These are phyloP conservation scores for Eimeria maxima DNA, from an alignment of 169 alveolate species.

Conservation along the genomic window DNA sequence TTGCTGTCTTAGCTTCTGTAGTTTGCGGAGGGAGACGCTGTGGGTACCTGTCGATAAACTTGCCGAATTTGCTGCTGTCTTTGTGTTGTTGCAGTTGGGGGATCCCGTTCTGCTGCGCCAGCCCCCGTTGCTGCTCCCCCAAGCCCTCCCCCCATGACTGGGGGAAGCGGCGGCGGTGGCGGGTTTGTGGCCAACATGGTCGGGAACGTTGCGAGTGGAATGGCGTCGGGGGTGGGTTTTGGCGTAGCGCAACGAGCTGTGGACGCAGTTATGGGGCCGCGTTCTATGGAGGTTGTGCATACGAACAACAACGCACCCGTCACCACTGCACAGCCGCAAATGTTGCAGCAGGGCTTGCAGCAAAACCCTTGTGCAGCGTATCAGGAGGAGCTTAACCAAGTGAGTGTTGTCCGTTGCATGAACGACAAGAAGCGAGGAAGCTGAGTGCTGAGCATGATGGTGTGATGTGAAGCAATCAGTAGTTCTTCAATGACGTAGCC, in stretches of 20 bases:
- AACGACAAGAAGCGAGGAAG: not conserved
- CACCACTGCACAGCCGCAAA: constrained; percentile 50
- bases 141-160: constrained; percentile 80
- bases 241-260: constrained; percentile 86
- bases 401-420: not conserved
- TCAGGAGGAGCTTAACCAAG: constrained; percentile 82
- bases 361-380: constrained; percentile 49
- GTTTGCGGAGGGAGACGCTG: too few relatives aligned
- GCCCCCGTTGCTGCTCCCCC: constrained; percentile 82
- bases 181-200: constrained; percentile 84
- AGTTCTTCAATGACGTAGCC: too few relatives aligned
- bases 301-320: constrained; percentile 65
- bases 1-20: not conserved
- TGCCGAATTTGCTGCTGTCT: not conserved
- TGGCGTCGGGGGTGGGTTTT: constrained; percentile 85
- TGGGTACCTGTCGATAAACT: too few relatives aligned
- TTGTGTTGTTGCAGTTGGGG: constrained; percentile 57
- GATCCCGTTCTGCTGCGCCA: constrained; percentile 80
- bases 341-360: constrained; percentile 63
- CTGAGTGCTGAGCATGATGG: not conserved
- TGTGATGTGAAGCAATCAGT: too few relatives aligned
- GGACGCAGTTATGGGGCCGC: constrained; percentile 85
- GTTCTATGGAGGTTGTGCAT: constrained; percentile 86
- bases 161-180: constrained; percentile 83
- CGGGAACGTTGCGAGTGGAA: constrained; percentile 79